Evolutionary conservation across 805 yeast genomes (phyloP), one percentile per base, ranked within the genome.

Genomic region (Zygoascus flipseniorum): DNA sequence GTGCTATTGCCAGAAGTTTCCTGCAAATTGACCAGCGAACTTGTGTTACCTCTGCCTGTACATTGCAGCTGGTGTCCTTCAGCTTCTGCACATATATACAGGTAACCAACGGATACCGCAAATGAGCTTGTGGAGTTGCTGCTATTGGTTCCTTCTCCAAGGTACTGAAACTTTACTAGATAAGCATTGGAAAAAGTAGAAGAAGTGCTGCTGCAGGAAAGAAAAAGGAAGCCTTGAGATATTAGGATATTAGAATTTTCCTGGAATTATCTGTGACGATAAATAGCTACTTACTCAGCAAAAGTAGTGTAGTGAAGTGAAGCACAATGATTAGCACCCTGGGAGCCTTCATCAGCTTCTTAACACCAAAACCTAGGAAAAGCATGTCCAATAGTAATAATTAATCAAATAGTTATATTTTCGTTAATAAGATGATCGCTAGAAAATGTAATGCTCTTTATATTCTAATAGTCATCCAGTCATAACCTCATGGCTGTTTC

Each of bases 161-260:
- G 52, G 47, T 56, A 58, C 47, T 43, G 18, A 45, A 48, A 61
- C 42, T 57, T 43, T 9, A 61, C 54, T 10, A 60, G 53, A 37
- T 56, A 60, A 9, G 52, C 53, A 23, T 53, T 42, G 8, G 61
- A 52, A 45, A 50, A 60, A 5, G 61, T 47, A 11, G 57, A 16
- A 19, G 53, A 19, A 11, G 56, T 35, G 9, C 48, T 39, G 19
- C 46, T 28, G 44, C 60, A 55, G 5, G 52, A 54, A 16, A 61
- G 53, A 13, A 60, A 31, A 14, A 61, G 56, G 41, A 61, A 59
- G n/a, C 45, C 52, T 42, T 4, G 26, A 42, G 8, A 4, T 10
- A 42, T n/a, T 42, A 42, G 42, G 8, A 5, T 37, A n/a, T n/a
- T n/a, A n/a, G n/a, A n/a, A n/a, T 23, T 23, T 23, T 23, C 28